phyloP scores from a whole-genome alignment of 1,284 basidiomycete species.

The Inonotus obliquus region DNA sequence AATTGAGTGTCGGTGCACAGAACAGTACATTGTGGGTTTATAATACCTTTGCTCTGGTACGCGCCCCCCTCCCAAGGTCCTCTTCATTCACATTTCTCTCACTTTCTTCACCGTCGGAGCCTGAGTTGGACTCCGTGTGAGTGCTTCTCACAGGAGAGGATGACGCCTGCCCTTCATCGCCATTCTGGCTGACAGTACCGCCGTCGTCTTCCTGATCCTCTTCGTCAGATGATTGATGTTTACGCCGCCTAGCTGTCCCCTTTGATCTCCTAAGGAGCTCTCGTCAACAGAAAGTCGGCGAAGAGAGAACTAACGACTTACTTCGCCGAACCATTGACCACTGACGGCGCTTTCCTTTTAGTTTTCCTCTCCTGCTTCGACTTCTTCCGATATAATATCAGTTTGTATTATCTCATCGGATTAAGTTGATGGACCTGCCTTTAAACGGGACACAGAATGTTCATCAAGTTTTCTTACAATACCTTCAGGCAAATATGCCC shows the following conservation, averaged over 20 bases:
- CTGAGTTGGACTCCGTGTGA: slow-evolving; percentile 7
- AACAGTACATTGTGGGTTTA: background rate
- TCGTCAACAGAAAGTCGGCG: background rate
- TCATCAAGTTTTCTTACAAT: slow-evolving; percentile 52
- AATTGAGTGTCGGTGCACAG: background rate
- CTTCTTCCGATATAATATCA: slow-evolving; percentile 10
- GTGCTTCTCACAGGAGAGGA: slow-evolving; percentile 10
- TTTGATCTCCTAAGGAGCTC: slow-evolving; percentile 1
- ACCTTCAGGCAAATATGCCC: slow-evolving; percentile 59
- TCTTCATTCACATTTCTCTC: slow-evolving; percentile 8
- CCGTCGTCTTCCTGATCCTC: slow-evolving; percentile 20
- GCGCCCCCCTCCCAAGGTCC: slow-evolving; percentile 21
- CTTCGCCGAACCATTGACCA: slow-evolving; percentile 11
- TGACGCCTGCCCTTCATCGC: slow-evolving; percentile 2
- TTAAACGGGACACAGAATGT: slow-evolving; percentile 19
- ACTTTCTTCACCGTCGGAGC: slow-evolving; percentile 8
- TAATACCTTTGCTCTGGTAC: slow-evolving; percentile 21
- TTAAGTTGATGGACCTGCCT: slow-evolving; percentile 3
- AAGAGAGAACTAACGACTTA: background rate
- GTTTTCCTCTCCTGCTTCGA: slow-evolving; percentile 14
- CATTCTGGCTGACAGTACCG: slow-evolving; percentile 1
- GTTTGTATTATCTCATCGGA: background rate
- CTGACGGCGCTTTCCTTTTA: slow-evolving; percentile 19
- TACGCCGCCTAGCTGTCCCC: slow-evolving; percentile 25
- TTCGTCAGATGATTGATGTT: slow-evolving; percentile 20